A percentile compares a stretch with the other conserved stretches of the same genome.
Evolutionary conservation across 305 asterid species (phyloP).

Genomic region (Stenogyne calaminthoides): DNA sequence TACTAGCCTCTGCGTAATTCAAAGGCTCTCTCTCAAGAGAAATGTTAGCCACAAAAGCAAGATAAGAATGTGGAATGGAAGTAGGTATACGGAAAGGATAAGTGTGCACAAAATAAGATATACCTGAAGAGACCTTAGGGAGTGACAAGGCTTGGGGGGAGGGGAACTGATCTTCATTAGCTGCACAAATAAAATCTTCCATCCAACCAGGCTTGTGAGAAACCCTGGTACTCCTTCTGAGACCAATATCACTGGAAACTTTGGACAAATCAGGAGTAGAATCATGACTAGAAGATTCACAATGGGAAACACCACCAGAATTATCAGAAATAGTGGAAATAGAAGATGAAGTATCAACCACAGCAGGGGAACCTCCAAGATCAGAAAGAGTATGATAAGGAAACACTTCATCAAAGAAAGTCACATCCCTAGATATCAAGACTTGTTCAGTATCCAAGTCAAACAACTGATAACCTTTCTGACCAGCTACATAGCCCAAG

Average conservation of each 20-base stretch:
- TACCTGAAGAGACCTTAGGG: background rate
- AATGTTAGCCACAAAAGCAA: background rate
- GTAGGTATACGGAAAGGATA: too few species aligned
- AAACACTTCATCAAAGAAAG: background rate
- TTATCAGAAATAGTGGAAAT: too few species aligned
- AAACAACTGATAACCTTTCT: background rate
- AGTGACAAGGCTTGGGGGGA: too few species aligned
- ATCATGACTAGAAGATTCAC: too few species aligned
- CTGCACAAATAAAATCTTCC: background rate
- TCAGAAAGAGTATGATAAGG: background rate
- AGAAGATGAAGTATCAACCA: too few species aligned
- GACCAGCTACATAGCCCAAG: too few species aligned
- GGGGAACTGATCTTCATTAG: background rate
- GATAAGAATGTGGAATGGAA: background rate
- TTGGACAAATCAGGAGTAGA: background rate
- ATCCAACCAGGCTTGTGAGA: background rate
- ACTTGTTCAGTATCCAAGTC: background rate
- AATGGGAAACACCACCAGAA: too few species aligned
- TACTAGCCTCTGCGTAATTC: background rate
- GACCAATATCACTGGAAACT: too few species aligned
- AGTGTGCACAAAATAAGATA: too few species aligned
- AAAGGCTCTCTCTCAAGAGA: background rate
- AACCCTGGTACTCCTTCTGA: background rate
- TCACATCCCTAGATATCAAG: background rate
- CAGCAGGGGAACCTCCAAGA: too few species aligned